These are phyloP conservation scores for Entomortierella lignicola DNA, from an alignment of 192 early-diverging fungal species.

Conservation along the genomic window DNA sequence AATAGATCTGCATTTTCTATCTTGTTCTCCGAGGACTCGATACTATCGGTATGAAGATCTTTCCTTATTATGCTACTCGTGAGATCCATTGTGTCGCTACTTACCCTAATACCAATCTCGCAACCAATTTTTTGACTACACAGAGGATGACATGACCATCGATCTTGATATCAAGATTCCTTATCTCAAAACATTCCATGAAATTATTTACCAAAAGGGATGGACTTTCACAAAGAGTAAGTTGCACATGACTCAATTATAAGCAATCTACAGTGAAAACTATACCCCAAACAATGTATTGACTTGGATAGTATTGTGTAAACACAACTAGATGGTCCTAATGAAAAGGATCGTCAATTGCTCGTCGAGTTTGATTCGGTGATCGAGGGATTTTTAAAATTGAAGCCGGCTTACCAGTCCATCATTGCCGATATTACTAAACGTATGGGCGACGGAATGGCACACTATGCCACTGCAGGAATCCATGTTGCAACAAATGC, in stretches of 20 bases:
- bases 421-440: slow-evolving; percentile 93
- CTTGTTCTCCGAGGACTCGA: slow-evolving; percentile 95
- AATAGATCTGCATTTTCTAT: slow-evolving; percentile 94
- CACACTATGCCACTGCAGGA: slow-evolving; percentile 78
- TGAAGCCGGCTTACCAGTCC: slow-evolving; percentile 81
- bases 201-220: slow-evolving; percentile 79
- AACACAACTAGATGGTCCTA: slow-evolving; percentile 71
- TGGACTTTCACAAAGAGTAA: slow-evolving; percentile 84
- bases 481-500: slow-evolving; percentile 74
- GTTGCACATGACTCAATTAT: too few relatives aligned
- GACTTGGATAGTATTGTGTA: too few relatives aligned
- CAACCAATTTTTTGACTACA: not conserved
- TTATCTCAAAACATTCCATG: slow-evolving; percentile 84
- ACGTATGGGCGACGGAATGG: slow-evolving; percentile 97
- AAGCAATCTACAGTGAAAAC: too few relatives aligned
- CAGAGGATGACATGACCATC: slow-evolving; percentile 97
- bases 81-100: too few relatives aligned
- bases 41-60: slow-evolving; percentile 74
- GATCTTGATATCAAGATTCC: slow-evolving; percentile 78
- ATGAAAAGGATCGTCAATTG: slow-evolving; percentile 94
- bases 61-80: not conserved
- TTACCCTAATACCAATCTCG: too few relatives aligned
- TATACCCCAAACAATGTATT: too few relatives aligned
- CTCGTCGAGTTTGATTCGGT: slow-evolving; percentile 92
- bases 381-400: slow-evolving; percentile 86